Percentiles rank a stretch among this genome's conserved stretches.
Conservation (phyloP, 345 rosid genomes). For the Citrus hindsii region DNA sequence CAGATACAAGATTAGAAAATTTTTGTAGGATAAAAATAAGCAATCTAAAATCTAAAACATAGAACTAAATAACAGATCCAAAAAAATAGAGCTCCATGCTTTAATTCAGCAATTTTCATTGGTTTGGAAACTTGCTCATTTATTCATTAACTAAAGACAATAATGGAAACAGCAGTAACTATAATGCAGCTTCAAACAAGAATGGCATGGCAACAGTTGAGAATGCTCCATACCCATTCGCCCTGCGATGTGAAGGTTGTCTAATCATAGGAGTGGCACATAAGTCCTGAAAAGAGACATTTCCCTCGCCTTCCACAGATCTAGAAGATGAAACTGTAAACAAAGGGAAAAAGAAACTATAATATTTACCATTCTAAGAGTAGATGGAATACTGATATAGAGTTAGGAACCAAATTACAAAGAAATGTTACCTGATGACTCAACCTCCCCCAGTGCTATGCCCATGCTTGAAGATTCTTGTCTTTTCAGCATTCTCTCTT, state of each 20-base stretch:
- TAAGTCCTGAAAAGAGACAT: conserved; percentile 39
- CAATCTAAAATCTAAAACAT: not conserved
- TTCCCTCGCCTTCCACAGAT: conserved; percentile 46
- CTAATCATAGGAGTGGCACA: conserved; percentile 35
- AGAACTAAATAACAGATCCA: not conserved
- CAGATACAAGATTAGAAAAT: not conserved
- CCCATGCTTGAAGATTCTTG: conserved; percentile 59
- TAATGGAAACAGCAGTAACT: not conserved
- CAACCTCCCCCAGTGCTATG: conserved; percentile 50
- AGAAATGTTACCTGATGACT: conserved; percentile 47
- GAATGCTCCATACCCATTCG: conserved; percentile 52
- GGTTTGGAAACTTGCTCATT: not conserved
- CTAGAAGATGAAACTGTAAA: conserved; percentile 51
- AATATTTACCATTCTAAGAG: not conserved
- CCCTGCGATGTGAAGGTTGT: conserved; percentile 40
- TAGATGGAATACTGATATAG: not conserved
- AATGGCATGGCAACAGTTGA: not conserved
- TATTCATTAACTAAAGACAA: not conserved
- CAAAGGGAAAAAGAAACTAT: not conserved
- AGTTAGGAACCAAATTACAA: not conserved
- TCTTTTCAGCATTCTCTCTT: conserved; percentile 80
- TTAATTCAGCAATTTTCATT: not conserved
- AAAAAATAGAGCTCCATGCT: not conserved
- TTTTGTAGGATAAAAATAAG: not conserved
- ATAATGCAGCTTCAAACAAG: not conserved